A percentile compares a stretch with the other conserved stretches of the same genome.
phyloP scores from a whole-genome alignment of 306 rosid species.

The Urtica urens region DNA sequence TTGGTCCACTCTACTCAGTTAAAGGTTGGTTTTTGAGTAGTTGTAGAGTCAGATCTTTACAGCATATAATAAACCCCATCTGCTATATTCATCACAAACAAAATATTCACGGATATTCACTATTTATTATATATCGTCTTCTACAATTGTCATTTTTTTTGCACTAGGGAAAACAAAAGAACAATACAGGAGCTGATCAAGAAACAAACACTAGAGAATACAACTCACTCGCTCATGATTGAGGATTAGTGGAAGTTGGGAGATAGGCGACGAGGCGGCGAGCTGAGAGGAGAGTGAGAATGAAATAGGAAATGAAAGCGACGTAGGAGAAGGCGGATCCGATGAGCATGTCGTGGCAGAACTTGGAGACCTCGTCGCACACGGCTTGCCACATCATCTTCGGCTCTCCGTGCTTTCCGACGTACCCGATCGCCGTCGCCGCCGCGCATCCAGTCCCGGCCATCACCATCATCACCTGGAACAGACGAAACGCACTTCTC shows the following conservation, averaged over 20 bases:
- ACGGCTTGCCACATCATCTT: conserved; percentile 42
- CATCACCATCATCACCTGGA: conserved; percentile 40
- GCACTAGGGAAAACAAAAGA: too few relatives aligned
- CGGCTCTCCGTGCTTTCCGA: conserved; percentile 45
- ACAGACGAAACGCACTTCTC: background rate
- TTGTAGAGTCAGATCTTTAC: too few relatives aligned
- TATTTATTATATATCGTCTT: too few relatives aligned
- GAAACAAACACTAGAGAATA: too few relatives aligned
- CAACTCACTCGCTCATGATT: too few relatives aligned
- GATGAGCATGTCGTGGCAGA: conserved; percentile 36
- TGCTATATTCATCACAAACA: too few relatives aligned
- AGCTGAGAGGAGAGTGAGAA: conserved; percentile 30
- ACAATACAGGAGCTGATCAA: too few relatives aligned
- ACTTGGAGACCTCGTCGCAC: conserved; percentile 36
- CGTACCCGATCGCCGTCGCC: conserved; percentile 49
- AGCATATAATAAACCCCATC: too few relatives aligned
- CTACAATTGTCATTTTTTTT: too few relatives aligned
- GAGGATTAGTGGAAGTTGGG: background rate
- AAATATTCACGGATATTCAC: too few relatives aligned
- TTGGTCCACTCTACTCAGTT: too few relatives aligned
- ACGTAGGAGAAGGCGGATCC: conserved; percentile 39
- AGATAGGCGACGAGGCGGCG: conserved; percentile 16
- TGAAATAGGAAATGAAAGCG: conserved; percentile 41
- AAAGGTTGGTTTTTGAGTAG: too few relatives aligned
- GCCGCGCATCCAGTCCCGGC: conserved; percentile 61